phyloP scores from a whole-genome alignment of 73 alveolate species.

The Halteria grandinella region DNA sequence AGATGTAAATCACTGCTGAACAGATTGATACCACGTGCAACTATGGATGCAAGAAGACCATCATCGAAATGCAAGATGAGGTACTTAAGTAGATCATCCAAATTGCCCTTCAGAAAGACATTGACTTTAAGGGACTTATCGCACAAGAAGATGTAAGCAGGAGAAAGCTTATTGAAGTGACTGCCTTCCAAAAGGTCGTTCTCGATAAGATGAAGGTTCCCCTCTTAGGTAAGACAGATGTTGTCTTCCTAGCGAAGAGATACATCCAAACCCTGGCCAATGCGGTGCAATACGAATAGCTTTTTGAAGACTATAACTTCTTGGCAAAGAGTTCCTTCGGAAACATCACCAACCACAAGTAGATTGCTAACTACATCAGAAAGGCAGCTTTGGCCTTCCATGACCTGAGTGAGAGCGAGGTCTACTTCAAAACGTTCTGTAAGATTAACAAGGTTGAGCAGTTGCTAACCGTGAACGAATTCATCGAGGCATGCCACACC shows the following conservation, averaged over 20 bases:
- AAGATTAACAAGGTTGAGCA: no score
- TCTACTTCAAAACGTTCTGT: no score
- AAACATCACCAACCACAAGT: background rate
- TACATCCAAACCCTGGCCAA: slow-evolving; percentile 19
- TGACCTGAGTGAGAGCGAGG: no score
- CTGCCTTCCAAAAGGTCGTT: background rate
- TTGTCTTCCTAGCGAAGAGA: slow-evolving; percentile 1
- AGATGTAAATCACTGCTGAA: slow-evolving; percentile 8
- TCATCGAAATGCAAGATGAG: background rate
- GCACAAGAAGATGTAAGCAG: background rate
- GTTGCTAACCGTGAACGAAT: background rate
- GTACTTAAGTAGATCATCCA: background rate
- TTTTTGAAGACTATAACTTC: slow-evolving; percentile 21
- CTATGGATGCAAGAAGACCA: background rate
- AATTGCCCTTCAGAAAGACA: background rate
- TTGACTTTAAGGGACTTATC: background rate
- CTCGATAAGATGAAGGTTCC: slow-evolving; percentile 17
- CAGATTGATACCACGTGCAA: slow-evolving; percentile 14
- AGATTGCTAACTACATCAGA: slow-evolving; percentile 9
- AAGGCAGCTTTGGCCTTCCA: slow-evolving; percentile 20
- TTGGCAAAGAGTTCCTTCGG: background rate
- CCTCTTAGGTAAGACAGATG: background rate
- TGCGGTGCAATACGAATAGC: background rate
- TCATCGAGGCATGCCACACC: background rate
- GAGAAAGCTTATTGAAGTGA: background rate